Evolutionary conservation across 2,329 filamentous ascomycete species (phyloP), one percentile per base, ranked within the genome.

Genomic region (Colletotrichum brevisporum): DNA sequence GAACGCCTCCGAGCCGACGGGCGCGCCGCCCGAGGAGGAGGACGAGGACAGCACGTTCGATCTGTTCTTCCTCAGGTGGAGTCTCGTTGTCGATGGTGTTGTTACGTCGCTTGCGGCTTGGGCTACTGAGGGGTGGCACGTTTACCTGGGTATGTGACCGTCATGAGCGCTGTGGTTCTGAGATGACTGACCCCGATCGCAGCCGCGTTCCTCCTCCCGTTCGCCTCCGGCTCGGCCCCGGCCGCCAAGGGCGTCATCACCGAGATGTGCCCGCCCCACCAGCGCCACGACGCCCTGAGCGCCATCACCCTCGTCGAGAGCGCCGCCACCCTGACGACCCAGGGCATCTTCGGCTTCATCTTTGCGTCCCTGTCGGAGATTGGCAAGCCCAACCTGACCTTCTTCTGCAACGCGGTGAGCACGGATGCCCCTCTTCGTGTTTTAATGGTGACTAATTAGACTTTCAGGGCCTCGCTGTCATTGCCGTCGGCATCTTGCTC

Each of bases 161-260:
- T n/a, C n/a, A n/a, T n/a, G n/a, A n/a, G n/a, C n/a, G n/a, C n/a
- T n/a, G n/a, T n/a, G n/a, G n/a, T n/a, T n/a, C n/a, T n/a, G n/a
- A n/a, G n/a, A n/a, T n/a, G n/a, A n/a, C n/a, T n/a, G n/a, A n/a
- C n/a, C n/a, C n/a, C 3, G 0, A 4, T 36, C n/a, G 0, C 67
- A 85, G 87, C 91, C 1, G 90, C 90, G 0, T 85, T 88, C 27
- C 75, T 93, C 1, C 82, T 94, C 0, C 91, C 91, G 0, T 88
- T 93, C 36, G 90, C 89, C 0, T 91, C 91, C 0, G 91, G 91
- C 0, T 91, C 91, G 0, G 91, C 90, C 0, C 86, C 90, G 0
- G 90, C 91, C 0, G 90, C 90, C 1, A 94, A 93, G 72, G 91
- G 91, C 0, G 89, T 91, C n/a, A 92, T 93, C 68, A 86, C 92